Base-by-base conservation (phyloP, 345 rosid species). In the Capsella bursapastoris region DNA sequence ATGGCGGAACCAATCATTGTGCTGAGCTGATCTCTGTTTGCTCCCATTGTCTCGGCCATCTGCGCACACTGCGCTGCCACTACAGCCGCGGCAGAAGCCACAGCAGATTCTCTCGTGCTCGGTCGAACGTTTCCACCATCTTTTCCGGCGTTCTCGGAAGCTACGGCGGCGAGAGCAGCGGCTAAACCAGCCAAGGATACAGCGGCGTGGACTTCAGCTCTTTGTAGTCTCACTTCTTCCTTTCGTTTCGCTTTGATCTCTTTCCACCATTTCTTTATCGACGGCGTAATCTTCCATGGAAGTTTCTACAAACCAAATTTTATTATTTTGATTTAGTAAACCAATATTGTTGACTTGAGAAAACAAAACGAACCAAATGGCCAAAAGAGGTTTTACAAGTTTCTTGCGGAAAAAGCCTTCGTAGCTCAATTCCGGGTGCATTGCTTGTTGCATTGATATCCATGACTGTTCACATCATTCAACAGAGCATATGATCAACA, bases 381-480 rank as follows among this genome's bases (percentile, higher is more conserved):
- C 32, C 5, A 22, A 40, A 32, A 53, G 52, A 31, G 35, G 28
- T 40, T 40, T 59, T 82, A 95, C 97, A 90, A 91, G 88, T 81
- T 88, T 95, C 84, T 84, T 95, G 69, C 86, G 78, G 78, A 90
- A 89, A 61, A 85, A 88, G 80, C 89, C 87, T 79, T 72, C 84
- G 83, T 95, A 95, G 69, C 91, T 90, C 73, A 95, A 49, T 58
- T 95, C 97, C 11, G 97, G 97, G 72, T 95, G 99, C 97, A 95
- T 88, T 13, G 93, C 96, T 84, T 95, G 99, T 69, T 95, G 97
- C 97, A 92, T 95, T 96, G 92, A 91, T 81, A 95, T 88, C 97
- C 99, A 95, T 63, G 99, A 91, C 99, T 95, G 85, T 71, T 76
- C 16, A 64, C 61, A 68, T 38, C 22, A 78, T 44, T 34, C 57